These are phyloP conservation scores for Poronia punctata DNA, from an alignment of 495 filamentous ascomycete genomes.

Conservation along the genomic window DNA sequence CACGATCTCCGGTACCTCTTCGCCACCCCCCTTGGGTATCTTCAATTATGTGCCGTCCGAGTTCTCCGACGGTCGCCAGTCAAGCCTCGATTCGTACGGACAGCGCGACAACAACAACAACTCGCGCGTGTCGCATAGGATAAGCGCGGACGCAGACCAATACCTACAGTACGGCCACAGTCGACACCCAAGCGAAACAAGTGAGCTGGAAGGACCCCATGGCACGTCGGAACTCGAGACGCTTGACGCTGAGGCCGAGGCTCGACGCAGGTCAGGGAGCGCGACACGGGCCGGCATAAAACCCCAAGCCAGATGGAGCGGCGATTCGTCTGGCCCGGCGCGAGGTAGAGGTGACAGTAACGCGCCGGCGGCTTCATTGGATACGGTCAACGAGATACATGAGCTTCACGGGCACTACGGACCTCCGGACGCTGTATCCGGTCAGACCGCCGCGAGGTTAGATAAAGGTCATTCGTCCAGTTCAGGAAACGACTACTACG, in stretches of 20 bases:
- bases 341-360: background rate
- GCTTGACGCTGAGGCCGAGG: conserved; percentile 8
- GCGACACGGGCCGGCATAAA: conserved; percentile 5
- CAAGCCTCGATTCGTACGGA: conserved; percentile 26
- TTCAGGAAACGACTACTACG: no score
- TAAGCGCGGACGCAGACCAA: conserved; percentile 23
- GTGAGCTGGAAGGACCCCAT: conserved; percentile 26
- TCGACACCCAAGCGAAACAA: conserved; percentile 32
- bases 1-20: conserved; percentile 13
- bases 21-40: conserved; percentile 11
- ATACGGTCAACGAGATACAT: conserved; percentile 23
- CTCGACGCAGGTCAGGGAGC: conserved; percentile 14
- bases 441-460: conserved; percentile 26
- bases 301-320: conserved; percentile 5
- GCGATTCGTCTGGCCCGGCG: conserved; percentile 13
- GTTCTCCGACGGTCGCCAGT: conserved; percentile 20
- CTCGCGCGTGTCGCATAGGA: conserved; percentile 13
- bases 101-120: conserved; percentile 24
- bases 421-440: conserved; percentile 16
- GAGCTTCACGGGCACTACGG: conserved; percentile 31
- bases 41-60: conserved; percentile 7
- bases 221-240: conserved; percentile 26
- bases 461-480: background rate
- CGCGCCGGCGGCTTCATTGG: conserved; percentile 13
- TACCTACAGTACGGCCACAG: conserved; percentile 26